Evolutionary conservation across 2,329 filamentous ascomycete species (phyloP).

Genomic region (Cryphonectria naterciae): DNA sequence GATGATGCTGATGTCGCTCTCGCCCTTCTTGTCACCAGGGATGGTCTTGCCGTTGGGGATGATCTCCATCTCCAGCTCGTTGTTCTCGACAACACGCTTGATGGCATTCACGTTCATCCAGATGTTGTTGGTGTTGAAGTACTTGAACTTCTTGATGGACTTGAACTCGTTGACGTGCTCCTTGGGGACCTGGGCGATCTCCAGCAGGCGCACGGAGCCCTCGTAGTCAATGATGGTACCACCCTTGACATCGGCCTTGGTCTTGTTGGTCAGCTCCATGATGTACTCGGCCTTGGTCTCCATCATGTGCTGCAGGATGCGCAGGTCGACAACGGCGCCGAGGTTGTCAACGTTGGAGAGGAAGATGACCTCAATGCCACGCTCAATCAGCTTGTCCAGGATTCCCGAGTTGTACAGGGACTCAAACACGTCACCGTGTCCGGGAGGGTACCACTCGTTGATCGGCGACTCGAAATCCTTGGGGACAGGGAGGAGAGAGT

Average conservation of each 20-base stretch:
- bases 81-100: conserved; percentile 98
- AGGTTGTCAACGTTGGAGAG: conserved; percentile 99
- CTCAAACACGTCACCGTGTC: conserved; percentile 99
- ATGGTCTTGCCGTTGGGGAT: conserved; percentile 99
- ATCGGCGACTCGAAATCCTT: conserved; percentile 87
- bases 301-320: conserved; percentile 99
- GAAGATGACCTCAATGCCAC: conserved; percentile 97
- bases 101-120: conserved; percentile 98
- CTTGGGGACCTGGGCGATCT: conserved; percentile 99
- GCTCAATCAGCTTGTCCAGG: conserved; percentile 92
- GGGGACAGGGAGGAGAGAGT: conserved; percentile 93
- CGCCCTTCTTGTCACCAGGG: conserved; percentile 98
- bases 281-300: conserved; percentile 98
- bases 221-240: conserved; percentile 99
- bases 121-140: conserved; percentile 99
- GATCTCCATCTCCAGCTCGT: conserved; percentile 99
- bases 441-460: conserved; percentile 97
- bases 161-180: conserved; percentile 99
- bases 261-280: conserved; percentile 99
- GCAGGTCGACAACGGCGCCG: conserved; percentile 94
- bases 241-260: conserved; percentile 99
- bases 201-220: conserved; percentile 91
- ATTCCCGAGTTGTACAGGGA: conserved; percentile 99
- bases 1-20: conserved; percentile 95
- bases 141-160: conserved; percentile 99